Percentiles rank a stretch among this genome's conserved stretches.
Conservation (phyloP, 1,139 yeast genomes). For the Hyphopichia buzzinii region DNA sequence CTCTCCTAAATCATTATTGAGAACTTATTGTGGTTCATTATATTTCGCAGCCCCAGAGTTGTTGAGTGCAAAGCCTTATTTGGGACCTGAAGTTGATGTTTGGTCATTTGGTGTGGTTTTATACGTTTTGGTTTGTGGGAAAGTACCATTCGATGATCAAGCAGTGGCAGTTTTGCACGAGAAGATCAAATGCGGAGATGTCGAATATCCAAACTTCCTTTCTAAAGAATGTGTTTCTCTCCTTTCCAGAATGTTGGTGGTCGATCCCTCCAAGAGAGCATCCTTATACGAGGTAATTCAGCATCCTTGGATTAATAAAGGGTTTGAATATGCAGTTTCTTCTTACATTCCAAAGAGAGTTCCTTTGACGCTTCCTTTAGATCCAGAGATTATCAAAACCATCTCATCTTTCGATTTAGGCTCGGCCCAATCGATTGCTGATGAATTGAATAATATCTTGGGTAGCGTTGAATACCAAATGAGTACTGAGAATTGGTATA, state of each 20-base stretch:
- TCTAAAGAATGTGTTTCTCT: conserved; percentile 83
- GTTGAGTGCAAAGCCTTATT: conserved; percentile 85
- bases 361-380: conserved; percentile 75
- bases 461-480: conserved; percentile 66
- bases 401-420: conserved; percentile 84
- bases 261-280: conserved; percentile 81
- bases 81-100: conserved; percentile 96
- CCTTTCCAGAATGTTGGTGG: conserved; percentile 86
- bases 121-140: conserved; percentile 93
- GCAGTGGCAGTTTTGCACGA: conserved; percentile 91
- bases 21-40: conserved; percentile 95
- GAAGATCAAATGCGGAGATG: conserved; percentile 88
- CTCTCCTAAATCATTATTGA: conserved; percentile 67
- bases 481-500: conserved; percentile 66
- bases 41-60: conserved; percentile 99
- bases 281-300: conserved; percentile 71
- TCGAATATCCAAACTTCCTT: conserved; percentile 84
- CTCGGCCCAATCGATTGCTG: conserved; percentile 53
- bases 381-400: conserved; percentile 65
- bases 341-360: conserved; percentile 72
- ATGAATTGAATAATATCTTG: conserved; percentile 58
- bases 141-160: conserved; percentile 97
- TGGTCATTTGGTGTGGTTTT: conserved; percentile 98
- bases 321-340: conserved; percentile 73
- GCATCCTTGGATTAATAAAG: conserved; percentile 95